Evolutionary conservation across 1,284 basidiomycete species (phyloP).

Genomic region (Ceratobasidium sp.): DNA sequence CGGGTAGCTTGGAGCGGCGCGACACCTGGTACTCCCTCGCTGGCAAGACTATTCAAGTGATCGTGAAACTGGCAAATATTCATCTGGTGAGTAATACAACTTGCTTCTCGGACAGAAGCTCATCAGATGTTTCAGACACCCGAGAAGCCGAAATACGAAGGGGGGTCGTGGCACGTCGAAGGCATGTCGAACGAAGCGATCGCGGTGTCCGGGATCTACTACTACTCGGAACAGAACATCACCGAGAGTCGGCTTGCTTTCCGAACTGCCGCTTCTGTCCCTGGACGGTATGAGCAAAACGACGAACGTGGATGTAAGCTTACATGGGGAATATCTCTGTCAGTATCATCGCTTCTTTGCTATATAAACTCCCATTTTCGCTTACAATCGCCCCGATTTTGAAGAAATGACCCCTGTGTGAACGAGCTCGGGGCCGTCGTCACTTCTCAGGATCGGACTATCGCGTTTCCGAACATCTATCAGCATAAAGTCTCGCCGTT

Average conservation of each 20-base stretch:
- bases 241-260: constrained; percentile 21
- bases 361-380: neutral
- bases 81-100: neutral
- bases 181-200: constrained; percentile 71
- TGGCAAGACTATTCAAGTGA: constrained; percentile 53
- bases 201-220: constrained; percentile 56
- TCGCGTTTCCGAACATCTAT: constrained; percentile 71
- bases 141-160: neutral
- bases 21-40: constrained; percentile 58
- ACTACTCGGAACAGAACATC: constrained; percentile 49
- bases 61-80: constrained; percentile 50
- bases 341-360: neutral
- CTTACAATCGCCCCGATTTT: neutral
- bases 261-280: constrained; percentile 3
- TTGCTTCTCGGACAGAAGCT: neutral
- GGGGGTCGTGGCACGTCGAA: constrained; percentile 58
- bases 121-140: neutral
- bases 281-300: constrained; percentile 8
- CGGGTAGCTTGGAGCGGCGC: no score
- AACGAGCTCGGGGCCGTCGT: constrained; percentile 53
- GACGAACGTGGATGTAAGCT: neutral
- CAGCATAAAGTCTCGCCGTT: constrained; percentile 52
- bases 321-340: constrained; percentile 4
- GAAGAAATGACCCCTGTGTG: constrained; percentile 1
- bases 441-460: constrained; percentile 57